Conservation (phyloP, 495 filamentous ascomycete species). For the Neurospora cerealis region DNA sequence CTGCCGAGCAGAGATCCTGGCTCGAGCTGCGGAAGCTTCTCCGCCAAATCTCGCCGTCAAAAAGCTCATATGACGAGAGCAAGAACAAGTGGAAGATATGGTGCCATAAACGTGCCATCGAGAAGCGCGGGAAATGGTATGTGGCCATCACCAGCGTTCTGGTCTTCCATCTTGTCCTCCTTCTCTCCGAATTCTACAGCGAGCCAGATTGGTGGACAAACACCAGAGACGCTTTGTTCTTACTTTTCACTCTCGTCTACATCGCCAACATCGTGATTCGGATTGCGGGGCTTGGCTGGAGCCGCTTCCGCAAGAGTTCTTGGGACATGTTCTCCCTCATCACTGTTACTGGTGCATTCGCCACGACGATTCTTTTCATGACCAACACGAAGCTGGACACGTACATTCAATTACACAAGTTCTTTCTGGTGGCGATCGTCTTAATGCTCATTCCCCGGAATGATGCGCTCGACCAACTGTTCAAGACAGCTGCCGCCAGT, state of each 20-base stretch:
- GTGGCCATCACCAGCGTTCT: slow-evolving; percentile 66
- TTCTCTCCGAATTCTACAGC: slow-evolving; percentile 78
- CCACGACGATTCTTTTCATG: slow-evolving; percentile 61
- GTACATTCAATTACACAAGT: slow-evolving; percentile 76
- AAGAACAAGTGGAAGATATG: slow-evolving; percentile 72
- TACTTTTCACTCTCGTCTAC: slow-evolving; percentile 78
- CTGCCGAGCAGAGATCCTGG: slow-evolving; percentile 94
- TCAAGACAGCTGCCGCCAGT: slow-evolving; percentile 98
- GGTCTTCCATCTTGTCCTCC: slow-evolving; percentile 69
- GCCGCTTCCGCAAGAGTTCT: slow-evolving; percentile 80
- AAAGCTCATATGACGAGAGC: slow-evolving; percentile 65
- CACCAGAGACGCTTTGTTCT: slow-evolving; percentile 66
- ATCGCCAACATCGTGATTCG: slow-evolving; percentile 76
- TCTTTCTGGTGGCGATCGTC: slow-evolving; percentile 84
- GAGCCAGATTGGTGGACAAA: slow-evolving; percentile 56
- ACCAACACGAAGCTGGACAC: slow-evolving; percentile 43
- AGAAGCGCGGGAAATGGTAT: slow-evolving; percentile 93
- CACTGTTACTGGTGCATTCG: slow-evolving; percentile 72
- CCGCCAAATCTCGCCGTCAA: slow-evolving; percentile 87
- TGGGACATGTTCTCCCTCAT: slow-evolving; percentile 91
- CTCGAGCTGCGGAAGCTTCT: slow-evolving; percentile 89
- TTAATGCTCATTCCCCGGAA: slow-evolving; percentile 92
- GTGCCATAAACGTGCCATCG: slow-evolving; percentile 89
- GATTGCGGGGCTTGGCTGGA: slow-evolving; percentile 84
- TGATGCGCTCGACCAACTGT: slow-evolving; percentile 95